A percentile compares a stretch with the other conserved stretches of the same genome.
These are phyloP conservation scores for Podospora conica DNA, from an alignment of 495 filamentous ascomycete species.

Conservation along the genomic window DNA sequence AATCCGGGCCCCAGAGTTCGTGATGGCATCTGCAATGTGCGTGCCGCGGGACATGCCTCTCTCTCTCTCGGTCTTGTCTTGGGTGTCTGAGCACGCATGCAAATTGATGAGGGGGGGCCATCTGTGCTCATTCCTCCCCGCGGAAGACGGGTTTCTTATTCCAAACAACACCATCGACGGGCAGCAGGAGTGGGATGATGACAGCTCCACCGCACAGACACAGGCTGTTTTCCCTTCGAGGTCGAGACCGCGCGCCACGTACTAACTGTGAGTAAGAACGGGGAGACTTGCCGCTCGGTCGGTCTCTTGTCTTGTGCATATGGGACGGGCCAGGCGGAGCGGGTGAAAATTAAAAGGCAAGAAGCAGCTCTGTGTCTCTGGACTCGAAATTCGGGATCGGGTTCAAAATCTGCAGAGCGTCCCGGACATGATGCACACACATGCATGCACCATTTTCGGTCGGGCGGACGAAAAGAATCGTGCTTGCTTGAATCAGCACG, in stretches of 20 bases:
- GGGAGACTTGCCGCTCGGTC: not conserved
- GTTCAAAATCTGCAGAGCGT: not conserved
- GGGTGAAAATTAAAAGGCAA: not conserved
- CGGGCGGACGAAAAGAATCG: not conserved
- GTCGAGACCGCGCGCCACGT: not conserved
- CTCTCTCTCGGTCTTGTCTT: not conserved
- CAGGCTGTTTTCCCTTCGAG: not conserved
- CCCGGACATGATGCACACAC: too few species aligned
- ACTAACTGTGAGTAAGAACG: not conserved
- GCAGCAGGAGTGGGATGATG: not conserved
- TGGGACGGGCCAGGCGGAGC: not conserved
- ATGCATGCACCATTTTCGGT: not conserved
- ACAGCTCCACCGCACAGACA: not conserved
- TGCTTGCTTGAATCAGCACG: not conserved
- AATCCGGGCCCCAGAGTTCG: conserved; percentile 3
- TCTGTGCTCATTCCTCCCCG: not conserved
- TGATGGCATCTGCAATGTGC: not conserved
- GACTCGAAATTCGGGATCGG: not conserved
- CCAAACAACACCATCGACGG: not conserved
- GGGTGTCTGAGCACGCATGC: not conserved
- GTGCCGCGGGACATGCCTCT: not conserved
- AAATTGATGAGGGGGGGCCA: not conserved
- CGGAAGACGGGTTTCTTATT: not conserved
- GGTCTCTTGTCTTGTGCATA: not conserved
- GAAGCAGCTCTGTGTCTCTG: too few species aligned